phyloP scores from a whole-genome alignment of 495 filamentous ascomycete species.

The Collariella sp. region DNA sequence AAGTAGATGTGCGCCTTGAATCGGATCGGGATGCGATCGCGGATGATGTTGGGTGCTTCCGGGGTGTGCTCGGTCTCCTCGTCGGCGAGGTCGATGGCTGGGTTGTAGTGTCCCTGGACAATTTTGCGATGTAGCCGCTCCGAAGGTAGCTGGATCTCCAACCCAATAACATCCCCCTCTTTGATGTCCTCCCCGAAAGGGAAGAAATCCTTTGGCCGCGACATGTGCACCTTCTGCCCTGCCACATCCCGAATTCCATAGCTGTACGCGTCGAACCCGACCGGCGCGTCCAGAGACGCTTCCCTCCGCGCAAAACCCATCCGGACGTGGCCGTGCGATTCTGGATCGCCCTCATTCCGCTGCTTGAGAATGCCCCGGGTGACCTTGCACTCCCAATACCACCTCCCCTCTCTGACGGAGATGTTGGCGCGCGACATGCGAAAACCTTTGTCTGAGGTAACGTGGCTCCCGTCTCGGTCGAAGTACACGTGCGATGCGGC shows the following conservation, averaged over 20 bases:
- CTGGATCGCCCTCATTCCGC: slow-evolving; percentile 31
- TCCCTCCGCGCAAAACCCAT: slow-evolving; percentile 87
- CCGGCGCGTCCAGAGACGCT: slow-evolving; percentile 82
- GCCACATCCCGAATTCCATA: slow-evolving; percentile 86
- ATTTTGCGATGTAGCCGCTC: slow-evolving; percentile 77
- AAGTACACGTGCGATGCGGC: slow-evolving; percentile 69
- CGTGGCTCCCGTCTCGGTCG: slow-evolving; percentile 48
- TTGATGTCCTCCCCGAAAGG: slow-evolving; percentile 57
- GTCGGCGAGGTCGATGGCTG: slow-evolving; percentile 57
- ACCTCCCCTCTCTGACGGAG: slow-evolving; percentile 78
- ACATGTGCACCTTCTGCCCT: slow-evolving; percentile 89
- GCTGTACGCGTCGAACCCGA: slow-evolving; percentile 93
- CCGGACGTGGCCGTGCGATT: slow-evolving; percentile 65
- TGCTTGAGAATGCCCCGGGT: slow-evolving; percentile 50
- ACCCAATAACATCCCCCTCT: slow-evolving; percentile 90
- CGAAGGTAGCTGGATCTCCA: slow-evolving; percentile 85
- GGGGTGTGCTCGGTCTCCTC: slow-evolving; percentile 43
- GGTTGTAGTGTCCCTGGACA: slow-evolving; percentile 80
- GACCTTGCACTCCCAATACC: slow-evolving; percentile 91
- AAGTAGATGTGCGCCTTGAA: slow-evolving; percentile 91
- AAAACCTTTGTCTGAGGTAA: slow-evolving; percentile 75
- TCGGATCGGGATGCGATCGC: slow-evolving; percentile 87
- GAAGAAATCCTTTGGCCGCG: slow-evolving; percentile 81
- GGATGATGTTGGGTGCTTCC: slow-evolving; percentile 65
- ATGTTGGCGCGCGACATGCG: slow-evolving; percentile 83